Evolutionary conservation across 768 basidiomycete species (phyloP), one percentile per base, ranked within the genome.

Genomic region (Gymnopilus junonius): DNA sequence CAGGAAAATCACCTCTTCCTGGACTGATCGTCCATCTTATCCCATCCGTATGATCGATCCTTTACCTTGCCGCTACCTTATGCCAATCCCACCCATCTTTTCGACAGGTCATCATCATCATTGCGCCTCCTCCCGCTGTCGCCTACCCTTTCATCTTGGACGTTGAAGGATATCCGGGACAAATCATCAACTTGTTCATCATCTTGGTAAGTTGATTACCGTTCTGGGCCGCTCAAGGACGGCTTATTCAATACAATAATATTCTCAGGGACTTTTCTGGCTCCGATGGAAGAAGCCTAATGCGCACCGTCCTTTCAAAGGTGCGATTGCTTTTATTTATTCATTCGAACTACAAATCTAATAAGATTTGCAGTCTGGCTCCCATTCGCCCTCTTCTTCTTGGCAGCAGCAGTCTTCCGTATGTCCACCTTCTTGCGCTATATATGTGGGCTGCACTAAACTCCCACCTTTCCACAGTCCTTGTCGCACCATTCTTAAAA

Each of bases 91-190:
- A n/a, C n/a, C n/a, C n/a, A n/a, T n/a, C 8, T 20, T 3, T 17
- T 35, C 11, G 8, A 4, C 8, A 82, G 82, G 69, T 81, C 23
- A 82, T 87, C 42, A 76, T 87, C 46, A 87, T 87, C 53, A 68
- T 87, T 45, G 86, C 69, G 1, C 86, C 86, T 0, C 86, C 87
- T 0, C 78, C 81, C 2, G 63, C 70, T 3, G 79, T 87, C 10
- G 87, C 78, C 0, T 88, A 87, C 67, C 85, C 86, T 0, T 88
- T 88, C 63, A 88, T 88, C 57, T 76, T 88, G 3, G 85, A 88
- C 58, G 77, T 88, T 12, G 77, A 77, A 69, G 85, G 79, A 34
- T 80, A 87, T 66, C 84, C 87, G 1, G 61, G 42, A 29, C 86
- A 87, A 60, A 85, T 88, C 32, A 81, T 88, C 67, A 82, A 84